A percentile compares a stretch with the other conserved stretches of the same genome.
These are phyloP conservation scores for Amborella trichopoda DNA, from an alignment of 164 flowering plant species.

Conservation along the genomic window DNA sequence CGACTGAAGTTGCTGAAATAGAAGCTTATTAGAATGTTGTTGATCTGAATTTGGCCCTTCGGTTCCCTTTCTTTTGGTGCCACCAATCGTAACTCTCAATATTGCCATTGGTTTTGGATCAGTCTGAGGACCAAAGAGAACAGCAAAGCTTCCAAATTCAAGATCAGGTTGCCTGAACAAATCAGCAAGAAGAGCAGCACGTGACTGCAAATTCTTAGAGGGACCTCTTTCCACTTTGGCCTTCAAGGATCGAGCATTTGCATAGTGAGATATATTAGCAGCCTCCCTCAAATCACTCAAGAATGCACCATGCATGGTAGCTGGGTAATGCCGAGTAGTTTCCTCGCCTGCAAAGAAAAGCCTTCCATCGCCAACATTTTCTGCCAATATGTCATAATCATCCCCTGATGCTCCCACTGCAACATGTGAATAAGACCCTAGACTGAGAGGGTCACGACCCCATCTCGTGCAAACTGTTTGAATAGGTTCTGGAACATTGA, in stretches of 20 bases:
- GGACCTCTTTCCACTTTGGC: conserved; percentile 41
- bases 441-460: conserved; percentile 92
- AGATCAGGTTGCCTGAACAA: conserved; percentile 91
- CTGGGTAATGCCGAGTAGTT: conserved; percentile 88
- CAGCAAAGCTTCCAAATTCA: conserved; percentile 85
- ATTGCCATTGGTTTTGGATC: conserved; percentile 72
- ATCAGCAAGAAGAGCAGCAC: conserved; percentile 83
- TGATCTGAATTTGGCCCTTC: conserved; percentile 51
- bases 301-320: conserved; percentile 99
- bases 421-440: conserved; percentile 96
- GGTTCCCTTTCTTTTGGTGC: conserved; percentile 39
- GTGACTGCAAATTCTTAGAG: conserved; percentile 62
- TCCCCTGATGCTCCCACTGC: conserved; percentile 99
- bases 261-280: conserved; percentile 66
- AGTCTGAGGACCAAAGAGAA: conserved; percentile 45
- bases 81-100: conserved; percentile 69
- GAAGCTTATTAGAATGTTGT: conserved; percentile 63
- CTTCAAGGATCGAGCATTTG: conserved; percentile 37
- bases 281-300: conserved; percentile 92
- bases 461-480: conserved; percentile 99
- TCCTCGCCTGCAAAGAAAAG: conserved; percentile 99
- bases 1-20: conserved; percentile 91
- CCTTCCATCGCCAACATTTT: conserved; percentile 96
- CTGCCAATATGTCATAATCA: conserved; percentile 97
- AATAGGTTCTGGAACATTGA: conserved; percentile 86